phyloP scores from a whole-genome alignment of 2,329 filamentous ascomycete genomes.

The Microdochium trichocladiopsis region DNA sequence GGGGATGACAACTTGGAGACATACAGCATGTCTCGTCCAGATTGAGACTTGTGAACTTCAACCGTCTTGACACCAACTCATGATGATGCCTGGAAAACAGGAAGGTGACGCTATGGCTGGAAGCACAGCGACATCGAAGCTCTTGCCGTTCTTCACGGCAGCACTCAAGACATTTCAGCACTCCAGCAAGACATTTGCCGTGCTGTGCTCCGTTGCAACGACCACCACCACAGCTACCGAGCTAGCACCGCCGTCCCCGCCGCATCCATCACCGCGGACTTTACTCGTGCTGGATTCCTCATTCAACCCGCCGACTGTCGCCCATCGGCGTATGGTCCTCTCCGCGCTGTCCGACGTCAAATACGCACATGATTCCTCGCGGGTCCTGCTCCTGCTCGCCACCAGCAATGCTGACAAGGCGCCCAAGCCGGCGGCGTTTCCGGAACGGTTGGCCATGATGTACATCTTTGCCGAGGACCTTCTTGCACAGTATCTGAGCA shows the following conservation, averaged over 20 bases:
- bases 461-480: constrained; percentile 55
- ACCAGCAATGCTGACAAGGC: constrained; percentile 62
- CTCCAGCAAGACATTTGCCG: constrained; percentile 7
- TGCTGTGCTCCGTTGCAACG: constrained; percentile 33
- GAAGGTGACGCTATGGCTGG: not conserved
- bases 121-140: not conserved
- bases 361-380: constrained; percentile 10
- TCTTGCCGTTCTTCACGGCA: not conserved
- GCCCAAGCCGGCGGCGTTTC: constrained; percentile 60
- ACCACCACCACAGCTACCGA: constrained; percentile 2
- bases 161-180: not conserved
- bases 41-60: not conserved
- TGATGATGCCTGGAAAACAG: not conserved
- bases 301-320: constrained; percentile 61
- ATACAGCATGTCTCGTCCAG: too few species aligned
- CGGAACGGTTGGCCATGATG: constrained; percentile 66
- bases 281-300: constrained; percentile 59
- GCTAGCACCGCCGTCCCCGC: constrained; percentile 8
- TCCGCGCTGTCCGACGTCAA: constrained; percentile 31
- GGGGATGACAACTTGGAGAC: too few species aligned
- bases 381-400: constrained; percentile 53
- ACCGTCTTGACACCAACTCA: not conserved
- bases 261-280: constrained; percentile 15
- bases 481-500: constrained; percentile 12
- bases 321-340: constrained; percentile 50